These are phyloP conservation scores for Strobilomyces confusus DNA, from an alignment of 768 basidiomycete species.

Conservation along the genomic window DNA sequence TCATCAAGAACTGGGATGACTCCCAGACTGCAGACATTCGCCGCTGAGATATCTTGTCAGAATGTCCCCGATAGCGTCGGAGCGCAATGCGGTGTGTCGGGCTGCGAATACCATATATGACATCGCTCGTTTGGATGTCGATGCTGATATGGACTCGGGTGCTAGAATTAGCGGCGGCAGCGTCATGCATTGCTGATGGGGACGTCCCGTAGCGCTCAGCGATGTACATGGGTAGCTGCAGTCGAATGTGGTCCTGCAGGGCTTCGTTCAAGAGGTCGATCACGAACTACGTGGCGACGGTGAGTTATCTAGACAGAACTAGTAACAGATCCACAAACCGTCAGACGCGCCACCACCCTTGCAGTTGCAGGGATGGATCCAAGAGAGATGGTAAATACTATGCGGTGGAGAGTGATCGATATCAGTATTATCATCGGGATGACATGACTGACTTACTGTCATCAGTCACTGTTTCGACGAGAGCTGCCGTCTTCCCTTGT, in stretches of 20 bases:
- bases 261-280: conserved; percentile 53
- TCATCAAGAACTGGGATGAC: conserved; percentile 40
- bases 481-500: conserved; percentile 39
- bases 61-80: conserved; percentile 33
- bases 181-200: conserved; percentile 35
- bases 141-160: conserved; percentile 40
- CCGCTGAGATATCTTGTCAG: conserved; percentile 35
- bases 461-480: conserved; percentile 47
- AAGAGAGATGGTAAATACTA: conserved; percentile 58
- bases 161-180: conserved; percentile 24
- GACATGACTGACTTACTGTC: conserved; percentile 42
- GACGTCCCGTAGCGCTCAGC: conserved; percentile 50
- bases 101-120: conserved; percentile 38
- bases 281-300: conserved; percentile 37
- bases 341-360: conserved; percentile 39
- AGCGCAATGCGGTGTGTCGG: conserved; percentile 42
- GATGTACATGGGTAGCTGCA: conserved; percentile 50
- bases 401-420: not conserved
- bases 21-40: conserved; percentile 38
- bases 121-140: conserved; percentile 48
- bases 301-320: not conserved
- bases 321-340: conserved; percentile 31
- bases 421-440: not conserved
- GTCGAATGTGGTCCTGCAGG: conserved; percentile 42
- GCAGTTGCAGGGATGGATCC: conserved; percentile 46